These are phyloP conservation scores for Calonectria pseudoreteaudii DNA, from an alignment of 2,329 filamentous ascomycete genomes.

Conservation along the genomic window DNA sequence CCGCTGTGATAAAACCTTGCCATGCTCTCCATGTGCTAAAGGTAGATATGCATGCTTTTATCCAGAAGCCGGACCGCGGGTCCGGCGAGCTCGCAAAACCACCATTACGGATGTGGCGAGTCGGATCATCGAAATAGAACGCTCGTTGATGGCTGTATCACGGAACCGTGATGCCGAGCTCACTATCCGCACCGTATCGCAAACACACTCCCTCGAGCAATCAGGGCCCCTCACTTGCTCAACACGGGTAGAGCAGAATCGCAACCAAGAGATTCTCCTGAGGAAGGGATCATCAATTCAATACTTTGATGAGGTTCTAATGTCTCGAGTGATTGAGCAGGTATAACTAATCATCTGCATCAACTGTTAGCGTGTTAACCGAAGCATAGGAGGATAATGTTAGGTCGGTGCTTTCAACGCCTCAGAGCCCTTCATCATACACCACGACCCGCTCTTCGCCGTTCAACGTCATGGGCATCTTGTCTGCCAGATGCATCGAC, in stretches of 20 bases:
- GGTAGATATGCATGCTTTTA: slow-evolving; percentile 44
- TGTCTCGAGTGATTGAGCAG: neutral
- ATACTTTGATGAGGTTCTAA: neutral
- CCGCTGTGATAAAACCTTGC: neutral
- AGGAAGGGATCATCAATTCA: slow-evolving; percentile 39
- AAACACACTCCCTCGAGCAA: neutral
- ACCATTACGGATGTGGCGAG: slow-evolving; percentile 50
- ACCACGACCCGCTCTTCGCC: slow-evolving; percentile 28
- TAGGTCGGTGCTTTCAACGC: neutral
- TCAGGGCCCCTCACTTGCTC: neutral
- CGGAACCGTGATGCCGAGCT: slow-evolving; percentile 7
- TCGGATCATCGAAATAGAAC: slow-evolving; percentile 49
- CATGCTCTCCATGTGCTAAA: neutral
- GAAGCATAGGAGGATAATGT: neutral
- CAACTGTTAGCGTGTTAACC: neutral
- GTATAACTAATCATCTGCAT: neutral
- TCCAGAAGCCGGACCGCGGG: slow-evolving; percentile 39
- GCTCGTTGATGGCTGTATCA: slow-evolving; percentile 36
- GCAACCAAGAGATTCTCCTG: slow-evolving; percentile 43
- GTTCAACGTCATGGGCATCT: slow-evolving; percentile 49
- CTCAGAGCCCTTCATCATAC: neutral
- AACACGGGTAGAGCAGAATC: neutral
- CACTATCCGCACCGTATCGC: neutral
- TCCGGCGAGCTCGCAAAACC: slow-evolving; percentile 43
- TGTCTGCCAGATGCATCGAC: slow-evolving; percentile 40